These are phyloP conservation scores for Albophoma yamanashiensis DNA, from an alignment of 2,329 filamentous ascomycete species.

Conservation along the genomic window DNA sequence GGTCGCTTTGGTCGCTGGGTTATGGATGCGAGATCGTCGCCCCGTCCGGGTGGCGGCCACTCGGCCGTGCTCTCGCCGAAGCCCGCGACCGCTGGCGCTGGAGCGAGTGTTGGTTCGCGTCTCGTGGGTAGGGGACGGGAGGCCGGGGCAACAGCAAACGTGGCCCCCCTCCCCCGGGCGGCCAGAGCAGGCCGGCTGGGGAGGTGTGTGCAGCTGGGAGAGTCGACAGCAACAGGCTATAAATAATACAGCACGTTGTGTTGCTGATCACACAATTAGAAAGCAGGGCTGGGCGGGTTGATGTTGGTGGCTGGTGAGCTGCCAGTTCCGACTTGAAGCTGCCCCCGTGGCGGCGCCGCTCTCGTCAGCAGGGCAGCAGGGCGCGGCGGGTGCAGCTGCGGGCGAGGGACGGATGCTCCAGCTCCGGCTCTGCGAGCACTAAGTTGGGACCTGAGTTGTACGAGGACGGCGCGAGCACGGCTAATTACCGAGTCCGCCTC, in stretches of 20 bases:
- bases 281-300: not conserved
- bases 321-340: not conserved
- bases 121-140: too few relatives aligned
- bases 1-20: not conserved
- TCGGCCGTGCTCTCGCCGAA: not conserved
- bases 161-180: not conserved
- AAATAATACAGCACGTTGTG: not conserved
- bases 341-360: constrained; percentile 1
- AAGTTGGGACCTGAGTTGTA: too few relatives aligned
- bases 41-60: not conserved
- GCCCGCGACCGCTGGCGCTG: not conserved
- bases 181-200: not conserved
- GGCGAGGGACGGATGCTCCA: not conserved
- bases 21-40: not conserved
- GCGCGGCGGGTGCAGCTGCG: not conserved
- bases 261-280: constrained; percentile 1
- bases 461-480: not conserved
- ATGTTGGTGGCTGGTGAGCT: not conserved
- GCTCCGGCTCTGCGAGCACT: not conserved
- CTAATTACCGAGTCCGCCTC: not conserved
- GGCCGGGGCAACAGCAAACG: not conserved
- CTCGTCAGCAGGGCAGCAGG: constrained; percentile 1
- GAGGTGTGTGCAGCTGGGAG: not conserved
- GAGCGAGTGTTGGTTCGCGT: not conserved
- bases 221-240: not conserved